A percentile compares a stretch with the other conserved stretches of the same genome.
These are phyloP conservation scores for Solanum etuberosum DNA, from an alignment of 257 asterid species.

Conservation along the genomic window DNA sequence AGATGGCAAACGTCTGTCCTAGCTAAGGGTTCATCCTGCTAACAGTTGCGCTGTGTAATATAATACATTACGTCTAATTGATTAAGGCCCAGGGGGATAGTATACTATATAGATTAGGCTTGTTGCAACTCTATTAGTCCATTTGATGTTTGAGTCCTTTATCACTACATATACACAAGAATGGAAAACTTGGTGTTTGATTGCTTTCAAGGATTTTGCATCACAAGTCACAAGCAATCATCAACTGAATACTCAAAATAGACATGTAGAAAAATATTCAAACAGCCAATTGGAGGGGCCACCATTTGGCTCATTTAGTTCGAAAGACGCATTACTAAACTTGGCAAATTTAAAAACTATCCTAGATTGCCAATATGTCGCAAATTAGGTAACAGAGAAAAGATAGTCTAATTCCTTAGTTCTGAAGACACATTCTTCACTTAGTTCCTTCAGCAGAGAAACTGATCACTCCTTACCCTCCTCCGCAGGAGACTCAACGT, in stretches of 20 bases:
- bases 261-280: neutral
- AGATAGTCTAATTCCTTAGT: neutral
- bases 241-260: neutral
- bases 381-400: neutral
- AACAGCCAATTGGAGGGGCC: neutral
- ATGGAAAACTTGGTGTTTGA: neutral
- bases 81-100: too few species aligned
- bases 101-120: neutral
- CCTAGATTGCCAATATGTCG: neutral
- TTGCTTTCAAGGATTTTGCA: neutral
- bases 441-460: neutral
- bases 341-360: neutral
- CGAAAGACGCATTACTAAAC: neutral
- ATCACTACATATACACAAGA: neutral
- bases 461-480: slow-evolving; percentile 39
- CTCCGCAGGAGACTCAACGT: slow-evolving; percentile 21
- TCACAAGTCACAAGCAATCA: neutral
- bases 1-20: neutral
- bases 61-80: too few species aligned
- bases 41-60: neutral
- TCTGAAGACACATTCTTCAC: neutral
- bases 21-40: neutral
- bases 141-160: neutral
- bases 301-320: neutral
- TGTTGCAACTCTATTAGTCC: neutral